Evolutionary conservation across 2,329 filamentous ascomycete species (phyloP), one percentile per base, ranked within the genome.

Genomic region (Alternaria incomplexa): DNA sequence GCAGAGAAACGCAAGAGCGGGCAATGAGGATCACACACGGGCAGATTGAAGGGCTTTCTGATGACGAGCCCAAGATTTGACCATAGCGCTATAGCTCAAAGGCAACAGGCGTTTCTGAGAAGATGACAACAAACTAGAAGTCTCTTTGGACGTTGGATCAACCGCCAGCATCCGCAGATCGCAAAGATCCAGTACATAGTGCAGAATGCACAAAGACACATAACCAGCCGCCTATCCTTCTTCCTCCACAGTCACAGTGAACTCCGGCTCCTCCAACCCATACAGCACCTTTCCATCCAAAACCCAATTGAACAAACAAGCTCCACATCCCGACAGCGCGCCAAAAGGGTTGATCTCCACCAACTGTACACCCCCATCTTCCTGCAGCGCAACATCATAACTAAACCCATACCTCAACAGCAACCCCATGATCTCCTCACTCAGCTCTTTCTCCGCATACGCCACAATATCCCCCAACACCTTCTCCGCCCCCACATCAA

Each of bases 291-390:
- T 67, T 4, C 72, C 71, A 68, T 85, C 80, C 9, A 66, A 72
- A 0, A 82, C 66, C 83, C 82, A 85, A 13, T 85, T 79, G 62
- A 83, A 85, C 25, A 85, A 68, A 65, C 81, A 84, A 25, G 79
- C 81, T 8, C 83, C 82, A 71, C 82, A 84, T 4, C 77, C 79
- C 22, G 80, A 82, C 64, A 80, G 74, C 2, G 77, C 79, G 0
- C 83, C 83, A 67, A 85, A 85, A 1, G 77, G 78, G 58, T 84
- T 85, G 36, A 84, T 69, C 67, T 85, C 81, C 13, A 85, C 75
- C n/a, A 85, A 67, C 69, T 77, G 65, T 0, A 66, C 62, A 2
- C 65, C 59, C 0, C 55, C 56, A 4, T 70, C 64, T 40, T 80
- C 72, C 25, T 81, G 73, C 50, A 78, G 81, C 15, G 79, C 72